Percentiles rank a stretch among this genome's conserved stretches.
Conservation (phyloP, 768 basidiomycete genomes). For the Kwoniella pini region DNA sequence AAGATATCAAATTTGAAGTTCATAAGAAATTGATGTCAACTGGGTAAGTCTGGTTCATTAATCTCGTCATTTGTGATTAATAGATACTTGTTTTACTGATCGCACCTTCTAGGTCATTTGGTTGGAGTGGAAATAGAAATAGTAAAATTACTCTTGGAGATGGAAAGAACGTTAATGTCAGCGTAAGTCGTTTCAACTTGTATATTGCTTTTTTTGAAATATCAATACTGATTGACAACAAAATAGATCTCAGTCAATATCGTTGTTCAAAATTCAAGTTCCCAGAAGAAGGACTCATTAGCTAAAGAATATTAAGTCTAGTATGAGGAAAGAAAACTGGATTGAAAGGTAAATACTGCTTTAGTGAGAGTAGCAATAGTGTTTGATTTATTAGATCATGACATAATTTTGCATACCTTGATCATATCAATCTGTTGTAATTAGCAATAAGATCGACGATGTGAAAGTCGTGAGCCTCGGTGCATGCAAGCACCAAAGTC, state of each 20-base stretch:
- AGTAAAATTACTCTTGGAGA: not conserved
- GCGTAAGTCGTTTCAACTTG: slow-evolving; percentile 2
- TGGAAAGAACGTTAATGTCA: slow-evolving; percentile 4
- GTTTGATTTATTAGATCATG: no score
- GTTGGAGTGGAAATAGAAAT: slow-evolving; percentile 13
- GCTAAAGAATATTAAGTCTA: no score
- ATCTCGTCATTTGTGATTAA: no score
- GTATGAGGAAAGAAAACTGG: no score
- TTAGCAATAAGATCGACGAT: no score
- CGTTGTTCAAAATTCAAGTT: slow-evolving; percentile 8
- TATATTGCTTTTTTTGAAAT: no score
- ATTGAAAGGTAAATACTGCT: no score
- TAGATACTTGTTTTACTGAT: no score
- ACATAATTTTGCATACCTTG: no score
- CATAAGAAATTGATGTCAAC: slow-evolving; percentile 10
- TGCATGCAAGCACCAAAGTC: no score
- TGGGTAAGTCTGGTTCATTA: slow-evolving; percentile 18
- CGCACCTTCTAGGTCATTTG: slow-evolving; percentile 18
- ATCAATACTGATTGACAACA: not conserved
- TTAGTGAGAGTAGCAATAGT: not conserved
- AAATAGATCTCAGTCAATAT: slow-evolving; percentile 18
- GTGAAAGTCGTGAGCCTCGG: no score
- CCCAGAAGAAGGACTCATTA: not conserved
- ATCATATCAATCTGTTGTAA: no score
- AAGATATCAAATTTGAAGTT: slow-evolving; percentile 1